Base-by-base conservation (phyloP, 2,329 filamentous ascomycete genomes). In the Penicillium olsonii region DNA sequence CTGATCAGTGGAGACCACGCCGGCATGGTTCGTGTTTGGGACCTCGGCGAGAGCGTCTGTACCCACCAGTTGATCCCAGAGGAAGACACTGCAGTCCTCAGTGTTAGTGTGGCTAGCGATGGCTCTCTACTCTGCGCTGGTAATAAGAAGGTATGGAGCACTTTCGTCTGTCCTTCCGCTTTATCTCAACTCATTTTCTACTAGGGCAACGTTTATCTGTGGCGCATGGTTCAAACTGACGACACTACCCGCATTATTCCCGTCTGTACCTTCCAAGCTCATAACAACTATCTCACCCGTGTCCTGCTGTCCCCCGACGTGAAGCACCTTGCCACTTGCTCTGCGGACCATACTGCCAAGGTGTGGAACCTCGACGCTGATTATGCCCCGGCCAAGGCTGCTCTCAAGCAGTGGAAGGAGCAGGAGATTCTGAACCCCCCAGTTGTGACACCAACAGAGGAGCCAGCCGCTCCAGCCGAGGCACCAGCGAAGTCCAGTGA, bases 161-260 rank as follows among this genome's bases (percentile, higher is more conserved):
- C 2, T 34, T 5, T 18, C 24, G 4, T 27, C 8, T 17, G 6
- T 3, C 1, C 2, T 45, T 38, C 5, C 2, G 7, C 15, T 15
- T 5, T 1, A 17, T 35, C 14, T 33, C 7, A 38, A 42, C 47
- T 54, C 35, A 58, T n/a, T 2, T 50, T 40, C 42, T 26, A 24
- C 31, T 61, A 96, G 89, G 94, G 94, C 60, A 95, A 95, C 63
- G 92, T 97, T 56, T 99, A 95, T 69, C 90, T 99, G 61, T 99
- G 94, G 94, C 87, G 90, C 57, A 88, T 99, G 68, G 83, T 92
- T 54, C 91, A 95, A 65, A 84, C 84, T 52, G 84, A 84, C 57
- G 90, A 96, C 50, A 81, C 87, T 52, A 96, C 92, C 24, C 86
- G 89, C 55, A 85, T 96, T 14, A 80, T 95, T 1, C 91, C 92